phyloP scores from a whole-genome alignment of 1,139 yeast genomes.

The Geotrichum australiense region DNA sequence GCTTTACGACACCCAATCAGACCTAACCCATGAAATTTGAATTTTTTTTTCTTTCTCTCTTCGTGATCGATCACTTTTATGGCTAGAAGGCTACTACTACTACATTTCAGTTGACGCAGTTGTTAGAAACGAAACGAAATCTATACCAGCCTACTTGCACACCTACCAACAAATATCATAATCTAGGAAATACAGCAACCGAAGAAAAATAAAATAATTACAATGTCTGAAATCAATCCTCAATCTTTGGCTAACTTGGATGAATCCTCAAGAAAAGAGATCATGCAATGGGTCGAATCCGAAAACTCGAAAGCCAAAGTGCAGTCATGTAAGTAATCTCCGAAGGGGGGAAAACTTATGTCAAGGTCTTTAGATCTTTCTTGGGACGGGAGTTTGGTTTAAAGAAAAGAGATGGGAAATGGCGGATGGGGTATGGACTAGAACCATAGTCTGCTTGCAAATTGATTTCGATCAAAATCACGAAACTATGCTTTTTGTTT shows the following conservation, averaged over 20 bases:
- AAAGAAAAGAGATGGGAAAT: too few species aligned
- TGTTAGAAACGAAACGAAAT: not conserved
- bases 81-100: not conserved
- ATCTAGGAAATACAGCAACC: not conserved
- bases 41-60: conserved; percentile 3
- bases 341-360: too few species aligned
- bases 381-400: too few species aligned
- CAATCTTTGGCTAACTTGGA: conserved; percentile 59
- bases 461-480: not conserved
- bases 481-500: not conserved
- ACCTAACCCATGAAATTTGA: not conserved
- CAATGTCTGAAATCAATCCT: conserved; percentile 57
- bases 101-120: not conserved
- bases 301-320: conserved; percentile 87
- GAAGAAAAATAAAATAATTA: conserved; percentile 7
- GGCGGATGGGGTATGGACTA: not conserved
- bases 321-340: conserved; percentile 45
- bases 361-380: too few species aligned
- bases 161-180: not conserved
- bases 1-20: too few species aligned
- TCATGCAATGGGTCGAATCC: conserved; percentile 66
- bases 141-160: not conserved
- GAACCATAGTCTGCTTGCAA: not conserved
- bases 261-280: conserved; percentile 64
- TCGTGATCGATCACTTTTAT: not conserved